Evolutionary conservation across 2,329 filamentous ascomycete genomes (phyloP).

Genomic region (Pezicula rhizophila): DNA sequence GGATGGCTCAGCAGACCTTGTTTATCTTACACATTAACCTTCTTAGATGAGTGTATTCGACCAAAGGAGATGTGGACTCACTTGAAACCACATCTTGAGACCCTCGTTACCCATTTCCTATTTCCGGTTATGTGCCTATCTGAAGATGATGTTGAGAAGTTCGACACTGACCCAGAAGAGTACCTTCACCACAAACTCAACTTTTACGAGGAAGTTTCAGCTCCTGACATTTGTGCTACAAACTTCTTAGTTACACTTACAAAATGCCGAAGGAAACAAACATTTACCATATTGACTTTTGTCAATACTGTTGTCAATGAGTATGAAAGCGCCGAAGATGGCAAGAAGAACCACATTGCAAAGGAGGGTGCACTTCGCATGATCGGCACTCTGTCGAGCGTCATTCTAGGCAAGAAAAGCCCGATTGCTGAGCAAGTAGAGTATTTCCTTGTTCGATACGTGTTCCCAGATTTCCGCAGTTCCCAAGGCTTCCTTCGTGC

Average conservation of each 20-base stretch:
- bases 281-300: conserved; percentile 88
- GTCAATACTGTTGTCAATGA: conserved; percentile 92
- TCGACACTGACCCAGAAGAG: conserved; percentile 89
- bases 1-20: conserved; percentile 88
- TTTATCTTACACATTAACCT: conserved; percentile 87
- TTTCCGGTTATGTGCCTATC: conserved; percentile 93
- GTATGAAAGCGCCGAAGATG: conserved; percentile 77
- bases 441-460: conserved; percentile 96
- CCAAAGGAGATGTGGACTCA: conserved; percentile 96
- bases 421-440: conserved; percentile 96
- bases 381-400: conserved; percentile 90
- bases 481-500: conserved; percentile 87
- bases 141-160: conserved; percentile 87
- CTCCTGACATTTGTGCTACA: conserved; percentile 90
- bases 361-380: conserved; percentile 96
- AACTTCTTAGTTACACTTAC: conserved; percentile 95
- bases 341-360: conserved; percentile 87
- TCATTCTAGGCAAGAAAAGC: conserved; percentile 96
- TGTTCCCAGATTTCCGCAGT: conserved; percentile 96
- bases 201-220: conserved; percentile 94
- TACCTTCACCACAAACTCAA: conserved; percentile 97
- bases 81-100: conserved; percentile 87
- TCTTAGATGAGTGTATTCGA: conserved; percentile 94
- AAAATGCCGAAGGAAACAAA: conserved; percentile 91
- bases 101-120: conserved; percentile 86